Evolutionary conservation across 495 filamentous ascomycete genomes (phyloP).

Genomic region (Penicillium psychrofluorescens): DNA sequence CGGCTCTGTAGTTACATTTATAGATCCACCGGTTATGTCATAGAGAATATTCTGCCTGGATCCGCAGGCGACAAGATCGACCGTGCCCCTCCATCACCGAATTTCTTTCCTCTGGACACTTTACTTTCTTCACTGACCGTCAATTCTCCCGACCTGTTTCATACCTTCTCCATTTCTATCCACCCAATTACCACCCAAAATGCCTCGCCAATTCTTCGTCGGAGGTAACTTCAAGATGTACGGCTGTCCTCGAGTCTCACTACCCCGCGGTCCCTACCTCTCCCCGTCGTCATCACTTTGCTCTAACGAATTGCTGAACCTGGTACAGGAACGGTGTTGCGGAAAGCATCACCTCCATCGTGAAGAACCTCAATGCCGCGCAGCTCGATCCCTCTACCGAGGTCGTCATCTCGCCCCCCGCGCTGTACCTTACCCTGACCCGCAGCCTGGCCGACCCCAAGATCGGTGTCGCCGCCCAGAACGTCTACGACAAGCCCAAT

Average conservation of each 20-base stretch:
- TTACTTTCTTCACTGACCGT: background rate
- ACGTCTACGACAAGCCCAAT: constrained; percentile 93
- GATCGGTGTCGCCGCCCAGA: constrained; percentile 84
- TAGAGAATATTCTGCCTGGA: constrained; percentile 4
- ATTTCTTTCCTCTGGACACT: constrained; percentile 6
- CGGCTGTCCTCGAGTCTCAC: constrained; percentile 14
- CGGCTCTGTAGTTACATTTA: too few species aligned
- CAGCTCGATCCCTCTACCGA: constrained; percentile 50
- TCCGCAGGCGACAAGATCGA: constrained; percentile 6
- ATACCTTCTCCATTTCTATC: background rate
- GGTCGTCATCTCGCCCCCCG: constrained; percentile 87
- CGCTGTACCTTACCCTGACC: constrained; percentile 83
- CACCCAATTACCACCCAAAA: constrained; percentile 25
- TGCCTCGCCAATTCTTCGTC: constrained; percentile 98
- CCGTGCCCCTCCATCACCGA: constrained; percentile 15
- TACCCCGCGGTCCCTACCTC: constrained; percentile 6
- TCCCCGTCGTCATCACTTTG: too few species aligned
- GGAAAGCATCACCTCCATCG: constrained; percentile 77
- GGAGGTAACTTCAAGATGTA: constrained; percentile 99
- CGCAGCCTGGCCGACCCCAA: constrained; percentile 60
- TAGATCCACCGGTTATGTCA: constrained; percentile 12
- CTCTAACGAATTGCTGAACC: background rate
- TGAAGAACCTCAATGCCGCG: constrained; percentile 77
- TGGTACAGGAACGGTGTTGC: constrained; percentile 78
- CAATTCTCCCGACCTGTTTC: background rate